A percentile compares a stretch with the other conserved stretches of the same genome.
Evolutionary conservation across 805 yeast genomes (phyloP).

Genomic region (Ogataea nakhonphanomensis): DNA sequence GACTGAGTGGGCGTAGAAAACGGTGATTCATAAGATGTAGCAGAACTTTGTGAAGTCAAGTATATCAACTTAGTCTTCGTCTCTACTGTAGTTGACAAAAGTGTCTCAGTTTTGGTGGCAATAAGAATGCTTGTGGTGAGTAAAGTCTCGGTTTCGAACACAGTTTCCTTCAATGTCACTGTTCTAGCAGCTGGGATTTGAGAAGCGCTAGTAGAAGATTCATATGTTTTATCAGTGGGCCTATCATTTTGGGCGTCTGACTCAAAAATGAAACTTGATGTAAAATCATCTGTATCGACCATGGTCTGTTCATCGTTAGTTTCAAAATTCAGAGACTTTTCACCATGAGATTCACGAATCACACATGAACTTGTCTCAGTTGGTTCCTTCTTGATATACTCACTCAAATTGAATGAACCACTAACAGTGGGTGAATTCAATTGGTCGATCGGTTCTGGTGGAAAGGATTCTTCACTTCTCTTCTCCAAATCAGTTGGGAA

Average conservation of each 20-base stretch:
- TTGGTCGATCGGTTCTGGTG: not conserved
- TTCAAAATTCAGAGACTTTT: not conserved
- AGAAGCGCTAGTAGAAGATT: too few species aligned
- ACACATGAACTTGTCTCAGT: not conserved
- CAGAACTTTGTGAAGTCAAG: not conserved
- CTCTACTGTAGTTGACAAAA: not conserved
- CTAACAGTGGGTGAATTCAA: too few species aligned
- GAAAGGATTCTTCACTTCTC: not conserved
- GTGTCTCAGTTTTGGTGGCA: slow-evolving; percentile 8
- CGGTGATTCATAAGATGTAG: not conserved
- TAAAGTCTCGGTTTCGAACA: slow-evolving; percentile 10
- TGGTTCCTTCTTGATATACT: not conserved
- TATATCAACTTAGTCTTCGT: not conserved
- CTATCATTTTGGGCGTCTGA: not conserved
- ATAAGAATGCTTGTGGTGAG: slow-evolving; percentile 3
- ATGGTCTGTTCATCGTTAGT: not conserved
- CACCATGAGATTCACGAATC: not conserved
- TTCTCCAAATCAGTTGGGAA: slow-evolving; percentile 8
- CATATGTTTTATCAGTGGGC: too few species aligned
- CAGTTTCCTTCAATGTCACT: slow-evolving; percentile 4
- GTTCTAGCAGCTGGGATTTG: slow-evolving; percentile 1
- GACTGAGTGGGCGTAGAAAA: not conserved
- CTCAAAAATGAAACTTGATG: not conserved
- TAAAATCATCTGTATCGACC: too few species aligned
- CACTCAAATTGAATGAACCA: not conserved